Evolutionary conservation across 306 rosid species (phyloP).

Genomic region (Lagenaria siceraria): DNA sequence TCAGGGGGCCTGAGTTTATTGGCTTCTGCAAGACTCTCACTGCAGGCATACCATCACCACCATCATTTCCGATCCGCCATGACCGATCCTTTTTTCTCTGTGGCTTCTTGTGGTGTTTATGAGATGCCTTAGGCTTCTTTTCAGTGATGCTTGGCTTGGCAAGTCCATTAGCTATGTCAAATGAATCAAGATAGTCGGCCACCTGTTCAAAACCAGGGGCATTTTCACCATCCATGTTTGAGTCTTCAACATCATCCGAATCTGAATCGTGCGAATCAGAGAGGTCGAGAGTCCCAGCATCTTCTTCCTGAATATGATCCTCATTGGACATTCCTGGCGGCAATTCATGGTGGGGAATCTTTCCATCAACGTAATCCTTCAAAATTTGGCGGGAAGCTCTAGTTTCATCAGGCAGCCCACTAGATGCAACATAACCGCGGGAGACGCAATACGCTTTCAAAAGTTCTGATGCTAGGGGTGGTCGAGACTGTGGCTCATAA

Average conservation of each 20-base stretch:
- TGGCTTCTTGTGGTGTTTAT: slow-evolving; percentile 82
- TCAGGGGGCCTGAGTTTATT: slow-evolving; percentile 34
- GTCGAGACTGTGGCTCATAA: slow-evolving; percentile 64
- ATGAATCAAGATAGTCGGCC: slow-evolving; percentile 65
- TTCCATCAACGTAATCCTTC: slow-evolving; percentile 90
- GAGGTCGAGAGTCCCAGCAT: slow-evolving; percentile 10
- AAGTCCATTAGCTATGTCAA: slow-evolving; percentile 65
- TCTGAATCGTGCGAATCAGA: slow-evolving; percentile 26
- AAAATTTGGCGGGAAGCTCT: slow-evolving; percentile 84
- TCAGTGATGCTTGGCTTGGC: slow-evolving; percentile 19
- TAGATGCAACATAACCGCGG: slow-evolving; percentile 75
- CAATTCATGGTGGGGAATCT: slow-evolving; percentile 66
- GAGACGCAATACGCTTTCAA: slow-evolving; percentile 73
- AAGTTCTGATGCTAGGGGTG: slow-evolving; percentile 85
- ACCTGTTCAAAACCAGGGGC: slow-evolving; percentile 44
- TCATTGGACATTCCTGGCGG: slow-evolving; percentile 43
- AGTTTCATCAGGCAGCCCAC: slow-evolving; percentile 96
- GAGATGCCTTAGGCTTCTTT: slow-evolving; percentile 42
- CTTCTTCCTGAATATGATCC: slow-evolving; percentile 23
- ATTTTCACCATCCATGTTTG: slow-evolving; percentile 27
- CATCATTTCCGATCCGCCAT: slow-evolving; percentile 82
- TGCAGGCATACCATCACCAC: slow-evolving; percentile 68
- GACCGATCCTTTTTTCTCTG: slow-evolving; percentile 68
- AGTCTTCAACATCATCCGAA: slow-evolving; percentile 2
- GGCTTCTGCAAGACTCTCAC: slow-evolving; percentile 54